phyloP scores from a whole-genome alignment of 225 moss, liverwort and hornwort genomes.

The Anthoceros angustus region DNA sequence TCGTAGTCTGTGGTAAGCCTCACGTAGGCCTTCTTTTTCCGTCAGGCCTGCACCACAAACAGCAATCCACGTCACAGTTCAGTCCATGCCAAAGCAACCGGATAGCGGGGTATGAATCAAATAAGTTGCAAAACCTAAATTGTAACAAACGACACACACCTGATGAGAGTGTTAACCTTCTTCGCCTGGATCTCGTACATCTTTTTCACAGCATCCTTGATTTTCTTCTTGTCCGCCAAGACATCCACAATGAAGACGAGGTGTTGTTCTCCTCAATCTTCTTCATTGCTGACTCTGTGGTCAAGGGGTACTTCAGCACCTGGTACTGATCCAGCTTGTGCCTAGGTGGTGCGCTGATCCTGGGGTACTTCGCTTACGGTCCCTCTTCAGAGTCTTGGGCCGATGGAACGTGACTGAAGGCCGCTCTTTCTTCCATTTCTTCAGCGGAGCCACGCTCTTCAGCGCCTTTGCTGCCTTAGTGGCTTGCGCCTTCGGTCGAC shows the following conservation, averaged over 20 bases:
- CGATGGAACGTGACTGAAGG: conserved; percentile 70
- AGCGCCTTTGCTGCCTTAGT: conserved; percentile 67
- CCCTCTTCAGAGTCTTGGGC: no score
- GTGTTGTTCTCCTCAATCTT: conserved; percentile 92
- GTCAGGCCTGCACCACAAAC: no score
- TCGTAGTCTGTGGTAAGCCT: no score
- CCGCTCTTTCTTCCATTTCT: conserved; percentile 64
- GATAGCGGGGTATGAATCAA: no score
- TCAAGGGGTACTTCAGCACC: no score
- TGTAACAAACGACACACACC: conserved; percentile 16
- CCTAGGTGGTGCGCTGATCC: no score
- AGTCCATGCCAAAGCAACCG: no score
- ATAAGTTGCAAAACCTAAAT: background rate
- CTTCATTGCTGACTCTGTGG: conserved; percentile 85
- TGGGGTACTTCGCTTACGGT: no score
- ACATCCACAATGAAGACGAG: conserved; percentile 74
- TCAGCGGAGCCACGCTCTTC: conserved; percentile 48
- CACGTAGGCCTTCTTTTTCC: no score
- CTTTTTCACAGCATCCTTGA: conserved; percentile 76
- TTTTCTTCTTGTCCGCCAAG: conserved; percentile 67
- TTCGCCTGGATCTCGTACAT: conserved; percentile 92
- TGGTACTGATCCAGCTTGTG: no score
- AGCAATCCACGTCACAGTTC: background rate
- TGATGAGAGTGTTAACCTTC: conserved; percentile 81
- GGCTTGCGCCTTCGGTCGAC: conserved; percentile 22